phyloP scores from a whole-genome alignment of 2,329 filamentous ascomycete genomes.

The Aspergillus texensis region DNA sequence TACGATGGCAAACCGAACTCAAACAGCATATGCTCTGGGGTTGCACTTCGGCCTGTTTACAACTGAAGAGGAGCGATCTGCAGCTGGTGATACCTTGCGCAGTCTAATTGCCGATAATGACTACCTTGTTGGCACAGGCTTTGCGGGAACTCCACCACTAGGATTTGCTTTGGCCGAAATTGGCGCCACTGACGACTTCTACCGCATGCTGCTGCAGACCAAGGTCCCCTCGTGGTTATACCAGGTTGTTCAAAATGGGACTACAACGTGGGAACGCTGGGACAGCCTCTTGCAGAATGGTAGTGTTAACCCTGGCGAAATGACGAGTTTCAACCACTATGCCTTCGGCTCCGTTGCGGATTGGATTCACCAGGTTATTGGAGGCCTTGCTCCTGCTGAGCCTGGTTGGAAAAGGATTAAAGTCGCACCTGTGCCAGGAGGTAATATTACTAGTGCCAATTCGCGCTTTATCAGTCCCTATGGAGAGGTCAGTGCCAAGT shows the following conservation, averaged over 20 bases:
- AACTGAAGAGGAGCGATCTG: background rate
- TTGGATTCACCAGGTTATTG: constrained; percentile 41
- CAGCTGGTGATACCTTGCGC: background rate
- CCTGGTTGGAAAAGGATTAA: constrained; percentile 36
- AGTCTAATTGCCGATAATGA: constrained; percentile 14
- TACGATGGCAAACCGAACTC: constrained; percentile 30
- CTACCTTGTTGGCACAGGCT: constrained; percentile 36
- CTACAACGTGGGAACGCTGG: constrained; percentile 48
- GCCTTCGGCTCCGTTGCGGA: constrained; percentile 41
- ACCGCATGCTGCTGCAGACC: constrained; percentile 16
- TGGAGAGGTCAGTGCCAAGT: background rate
- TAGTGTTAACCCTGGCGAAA: constrained; percentile 39
- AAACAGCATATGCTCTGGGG: constrained; percentile 33
- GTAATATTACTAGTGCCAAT: constrained; percentile 6
- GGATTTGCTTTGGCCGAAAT: constrained; percentile 26
- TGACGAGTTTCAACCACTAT: constrained; percentile 48
- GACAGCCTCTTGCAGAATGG: constrained; percentile 41
- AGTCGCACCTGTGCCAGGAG: constrained; percentile 34
- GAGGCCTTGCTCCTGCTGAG: constrained; percentile 30
- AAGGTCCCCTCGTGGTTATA: constrained; percentile 36
- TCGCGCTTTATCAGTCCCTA: background rate
- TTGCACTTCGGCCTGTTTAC: constrained; percentile 30
- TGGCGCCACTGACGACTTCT: constrained; percentile 11
- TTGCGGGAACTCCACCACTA: constrained; percentile 30
- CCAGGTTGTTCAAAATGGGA: constrained; percentile 42